A percentile compares a stretch with the other conserved stretches of the same genome.
Evolutionary conservation across 371 early-diverging fungal species (phyloP).

Genomic region (Mortierella sp.): DNA sequence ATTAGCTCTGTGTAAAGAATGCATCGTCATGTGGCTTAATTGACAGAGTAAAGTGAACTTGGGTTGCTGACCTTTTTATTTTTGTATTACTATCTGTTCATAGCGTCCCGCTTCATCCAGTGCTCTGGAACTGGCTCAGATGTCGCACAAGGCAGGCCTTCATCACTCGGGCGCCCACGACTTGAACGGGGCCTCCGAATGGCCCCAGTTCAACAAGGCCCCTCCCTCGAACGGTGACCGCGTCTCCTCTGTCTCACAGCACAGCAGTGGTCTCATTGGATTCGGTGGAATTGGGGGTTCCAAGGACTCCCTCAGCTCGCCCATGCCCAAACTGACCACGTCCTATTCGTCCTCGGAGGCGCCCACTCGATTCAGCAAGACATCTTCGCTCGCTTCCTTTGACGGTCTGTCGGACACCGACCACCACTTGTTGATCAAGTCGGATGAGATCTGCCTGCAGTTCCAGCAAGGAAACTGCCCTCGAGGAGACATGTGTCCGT

Average conservation of each 20-base stretch:
- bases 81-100: not conserved
- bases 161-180: conserved; percentile 60
- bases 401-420: conserved; percentile 32
- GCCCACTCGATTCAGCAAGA: conserved; percentile 40
- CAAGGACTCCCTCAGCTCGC: conserved; percentile 31
- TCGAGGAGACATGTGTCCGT: conserved; percentile 71
- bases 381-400: conserved; percentile 35
- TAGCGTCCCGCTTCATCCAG: conserved; percentile 58
- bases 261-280: conserved; percentile 26
- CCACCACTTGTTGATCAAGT: conserved; percentile 23
- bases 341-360: conserved; percentile 53
- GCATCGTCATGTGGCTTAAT: not conserved
- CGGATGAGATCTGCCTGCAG: conserved; percentile 60
- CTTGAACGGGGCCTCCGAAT: conserved; percentile 61
- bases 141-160: conserved; percentile 52
- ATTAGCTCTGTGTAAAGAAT: not conserved
- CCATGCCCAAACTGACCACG: conserved; percentile 43
- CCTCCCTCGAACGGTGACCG: conserved; percentile 26
- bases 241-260: conserved; percentile 21
- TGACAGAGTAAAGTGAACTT: not conserved
- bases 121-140: conserved; percentile 62
- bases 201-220: conserved; percentile 60
- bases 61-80: not conserved
- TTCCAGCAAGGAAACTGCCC: conserved; percentile 73
- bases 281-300: conserved; percentile 28